Evolutionary conservation across 2,329 filamentous ascomycete species (phyloP).

Genomic region (Monascus ruber): DNA sequence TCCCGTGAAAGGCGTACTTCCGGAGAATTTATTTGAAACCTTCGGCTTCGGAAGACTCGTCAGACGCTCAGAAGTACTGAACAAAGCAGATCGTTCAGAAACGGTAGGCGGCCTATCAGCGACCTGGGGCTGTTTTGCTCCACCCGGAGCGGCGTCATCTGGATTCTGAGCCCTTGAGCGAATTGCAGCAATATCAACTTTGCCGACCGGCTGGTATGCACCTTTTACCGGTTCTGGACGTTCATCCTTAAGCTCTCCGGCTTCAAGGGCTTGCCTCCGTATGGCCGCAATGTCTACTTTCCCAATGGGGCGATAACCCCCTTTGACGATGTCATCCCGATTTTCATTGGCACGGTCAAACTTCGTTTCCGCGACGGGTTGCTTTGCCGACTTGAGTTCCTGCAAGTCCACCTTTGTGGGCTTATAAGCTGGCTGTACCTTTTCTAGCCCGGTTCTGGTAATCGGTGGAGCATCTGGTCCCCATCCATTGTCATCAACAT

Average conservation of each 20-base stretch:
- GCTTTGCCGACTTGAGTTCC: constrained; percentile 64
- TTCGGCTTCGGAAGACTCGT: constrained; percentile 89
- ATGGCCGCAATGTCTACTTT: constrained; percentile 97
- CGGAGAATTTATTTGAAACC: constrained; percentile 76
- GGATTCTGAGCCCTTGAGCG: constrained; percentile 67
- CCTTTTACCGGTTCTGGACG: constrained; percentile 79
- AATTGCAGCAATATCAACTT: constrained; percentile 94
- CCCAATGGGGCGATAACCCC: constrained; percentile 84
- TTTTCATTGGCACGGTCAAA: constrained; percentile 37
- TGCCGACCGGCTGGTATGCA: constrained; percentile 86
- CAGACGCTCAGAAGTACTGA: constrained; percentile 63
- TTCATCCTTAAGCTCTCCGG: constrained; percentile 51
- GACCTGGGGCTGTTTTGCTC: constrained; percentile 34
- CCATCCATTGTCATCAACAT: constrained; percentile 81
- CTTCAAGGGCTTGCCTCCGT: constrained; percentile 58
- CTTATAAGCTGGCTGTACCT: constrained; percentile 84
- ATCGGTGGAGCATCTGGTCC: constrained; percentile 86
- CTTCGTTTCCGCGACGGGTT: constrained; percentile 44
- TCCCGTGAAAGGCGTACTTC: constrained; percentile 62
- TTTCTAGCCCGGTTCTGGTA: constrained; percentile 76
- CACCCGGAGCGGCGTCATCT: constrained; percentile 33
- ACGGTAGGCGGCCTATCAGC: constrained; percentile 50
- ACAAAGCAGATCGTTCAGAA: constrained; percentile 65
- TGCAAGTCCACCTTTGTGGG: constrained; percentile 92
- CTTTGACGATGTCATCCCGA: constrained; percentile 58